A percentile compares a stretch with the other conserved stretches of the same genome.
These are phyloP conservation scores for Yarrowia osloensis DNA, from an alignment of 805 yeast genomes.

Conservation along the genomic window DNA sequence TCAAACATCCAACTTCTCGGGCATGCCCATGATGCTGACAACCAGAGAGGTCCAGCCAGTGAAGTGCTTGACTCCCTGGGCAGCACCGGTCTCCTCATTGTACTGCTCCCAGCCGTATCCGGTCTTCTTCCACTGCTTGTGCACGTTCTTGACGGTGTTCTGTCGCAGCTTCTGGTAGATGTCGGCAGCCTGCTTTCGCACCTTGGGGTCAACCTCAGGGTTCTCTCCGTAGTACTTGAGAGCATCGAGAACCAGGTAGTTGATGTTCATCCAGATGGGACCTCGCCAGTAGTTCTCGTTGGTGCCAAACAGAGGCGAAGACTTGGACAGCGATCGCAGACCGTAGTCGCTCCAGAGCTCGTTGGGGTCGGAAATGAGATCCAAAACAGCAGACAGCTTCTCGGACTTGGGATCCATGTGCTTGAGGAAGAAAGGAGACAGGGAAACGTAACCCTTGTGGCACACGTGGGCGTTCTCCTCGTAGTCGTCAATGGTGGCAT, in stretches of 20 bases:
- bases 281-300: constrained; percentile 97
- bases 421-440: constrained; percentile 80
- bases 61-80: constrained; percentile 84
- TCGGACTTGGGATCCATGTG: constrained; percentile 55
- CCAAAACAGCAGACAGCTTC: constrained; percentile 55
- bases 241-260: constrained; percentile 76
- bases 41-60: constrained; percentile 92
- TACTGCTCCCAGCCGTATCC: constrained; percentile 93
- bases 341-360: constrained; percentile 80
- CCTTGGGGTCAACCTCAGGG: constrained; percentile 42
- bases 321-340: constrained; percentile 72
- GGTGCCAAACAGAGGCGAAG: constrained; percentile 64
- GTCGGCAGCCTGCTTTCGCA: constrained; percentile 47
- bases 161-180: constrained; percentile 61
- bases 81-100: constrained; percentile 70
- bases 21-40: constrained; percentile 80
- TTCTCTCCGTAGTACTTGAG: constrained; percentile 54
- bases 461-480: constrained; percentile 73
- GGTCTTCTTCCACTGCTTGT: constrained; percentile 66
- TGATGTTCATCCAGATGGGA: constrained; percentile 89
- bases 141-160: constrained; percentile 69
- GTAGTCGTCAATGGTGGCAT: constrained; percentile 70
- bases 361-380: constrained; percentile 64
- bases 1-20: constrained; percentile 45
- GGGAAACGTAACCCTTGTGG: constrained; percentile 82